Evolutionary conservation across 2,329 filamentous ascomycete genomes (phyloP).

Genomic region (Ophiostoma piceae): DNA sequence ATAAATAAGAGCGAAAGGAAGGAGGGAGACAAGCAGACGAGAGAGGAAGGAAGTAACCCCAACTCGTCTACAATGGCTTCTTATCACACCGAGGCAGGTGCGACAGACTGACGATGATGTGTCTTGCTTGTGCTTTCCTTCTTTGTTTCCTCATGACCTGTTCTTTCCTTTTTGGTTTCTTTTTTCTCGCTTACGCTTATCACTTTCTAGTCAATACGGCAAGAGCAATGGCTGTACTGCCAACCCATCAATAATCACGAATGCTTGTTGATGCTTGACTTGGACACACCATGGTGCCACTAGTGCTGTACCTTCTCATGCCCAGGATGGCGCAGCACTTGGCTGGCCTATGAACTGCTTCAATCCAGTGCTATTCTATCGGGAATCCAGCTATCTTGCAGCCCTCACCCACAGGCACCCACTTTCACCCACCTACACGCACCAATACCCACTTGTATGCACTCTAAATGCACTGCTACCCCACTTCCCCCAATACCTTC

Average conservation of each 20-base stretch:
- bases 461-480: not conserved
- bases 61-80: not conserved
- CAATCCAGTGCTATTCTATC: not conserved
- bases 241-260: not conserved
- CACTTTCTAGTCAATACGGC: not conserved
- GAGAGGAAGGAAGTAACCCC: not conserved
- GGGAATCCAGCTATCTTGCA: not conserved
- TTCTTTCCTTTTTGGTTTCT: constrained; percentile 6
- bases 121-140: constrained; percentile 3
- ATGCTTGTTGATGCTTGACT: not conserved
- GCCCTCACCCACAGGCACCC: not conserved
- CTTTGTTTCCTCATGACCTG: constrained; percentile 5
- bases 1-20: not conserved
- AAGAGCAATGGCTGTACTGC: not conserved
- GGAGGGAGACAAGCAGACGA: not conserved
- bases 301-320: constrained; percentile 7
- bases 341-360: not conserved
- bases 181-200: not conserved
- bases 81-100: not conserved
- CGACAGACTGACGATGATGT: not conserved
- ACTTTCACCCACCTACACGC: not conserved
- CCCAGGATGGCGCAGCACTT: constrained; percentile 13
- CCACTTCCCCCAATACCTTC: constrained; percentile 5
- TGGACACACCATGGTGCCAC: constrained; percentile 5
- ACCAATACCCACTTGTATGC: not conserved